Evolutionary conservation across 2,329 filamentous ascomycete species (phyloP), one percentile per base, ranked within the genome.

Genomic region (Aspergillus ruber): DNA sequence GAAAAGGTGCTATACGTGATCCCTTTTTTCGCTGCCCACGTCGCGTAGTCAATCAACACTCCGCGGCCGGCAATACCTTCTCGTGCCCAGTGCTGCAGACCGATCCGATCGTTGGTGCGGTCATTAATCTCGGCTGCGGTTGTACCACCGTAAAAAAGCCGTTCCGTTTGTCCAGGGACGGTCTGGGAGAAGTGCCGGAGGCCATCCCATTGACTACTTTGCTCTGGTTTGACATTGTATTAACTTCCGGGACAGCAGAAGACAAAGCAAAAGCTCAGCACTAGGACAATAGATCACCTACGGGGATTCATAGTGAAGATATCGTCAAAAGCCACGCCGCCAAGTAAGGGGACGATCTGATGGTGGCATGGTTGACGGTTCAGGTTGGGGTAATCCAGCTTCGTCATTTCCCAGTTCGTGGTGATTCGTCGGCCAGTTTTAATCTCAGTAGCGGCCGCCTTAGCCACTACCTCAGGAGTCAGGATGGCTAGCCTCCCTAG

Each of bases 381-480:
- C 53, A 81, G 75, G 50, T 76, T 75, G 1, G 78, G 75, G 53
- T 75, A 72, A 48, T 81, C 76, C 2, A 81, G 63, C 55, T 81
- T 81, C 17, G 71, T 74, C 50, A 82, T 58, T 20, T 78, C 74
- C 79, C 79, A 82, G 21, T 73, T 72, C 35, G 82, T 67, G 8
- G 74, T 74, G 20, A 80, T 71, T 27, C 77, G 69, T 17, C 67
- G 66, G 10, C 79, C 79, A 0, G 73, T 75, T 35, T 66, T 69
- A 54, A 82, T 80, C 54, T 78, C 74, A 4, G 67, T 65, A 4
- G 69, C 60, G 2, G 79, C 78, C 0, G 75, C 70, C 18, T 67
- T 65, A 5, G 73, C 70, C 3, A 81, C 75, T 1, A 76, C 64
- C 1, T 78, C 69, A 1, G 77, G 74, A 0, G 78, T 81, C 21